Conservation (phyloP, 306 rosid genomes). For the Fragaria ananassa region DNA sequence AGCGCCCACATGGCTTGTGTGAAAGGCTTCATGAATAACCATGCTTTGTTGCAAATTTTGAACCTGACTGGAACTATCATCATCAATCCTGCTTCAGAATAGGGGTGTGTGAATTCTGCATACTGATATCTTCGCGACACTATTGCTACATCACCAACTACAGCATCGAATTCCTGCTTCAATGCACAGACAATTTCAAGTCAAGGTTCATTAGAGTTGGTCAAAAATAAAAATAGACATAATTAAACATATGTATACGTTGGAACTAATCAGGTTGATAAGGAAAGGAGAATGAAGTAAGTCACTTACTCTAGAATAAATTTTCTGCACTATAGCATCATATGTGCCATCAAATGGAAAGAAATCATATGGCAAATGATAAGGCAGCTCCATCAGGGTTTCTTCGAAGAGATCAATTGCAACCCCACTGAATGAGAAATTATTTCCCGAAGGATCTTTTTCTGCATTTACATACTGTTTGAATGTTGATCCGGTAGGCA, state of each 20-base stretch:
- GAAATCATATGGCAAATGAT: slow-evolving; percentile 21
- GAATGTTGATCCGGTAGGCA: slow-evolving; percentile 27
- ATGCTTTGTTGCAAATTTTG: slow-evolving; percentile 20
- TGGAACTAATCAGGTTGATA: background rate
- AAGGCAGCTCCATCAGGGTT: slow-evolving; percentile 28
- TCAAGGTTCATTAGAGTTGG: background rate
- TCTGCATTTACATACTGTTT: slow-evolving; percentile 26
- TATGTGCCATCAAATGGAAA: slow-evolving; percentile 34
- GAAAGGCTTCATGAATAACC: slow-evolving; percentile 48
- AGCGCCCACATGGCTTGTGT: slow-evolving; percentile 45
- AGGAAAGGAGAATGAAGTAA: background rate
- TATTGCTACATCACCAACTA: slow-evolving; percentile 45
- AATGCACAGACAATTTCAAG: background rate
- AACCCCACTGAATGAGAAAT: slow-evolving; percentile 24
- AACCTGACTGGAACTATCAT: slow-evolving; percentile 44
- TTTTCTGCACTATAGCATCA: slow-evolving; percentile 37
- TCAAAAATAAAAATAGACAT: too few species aligned
- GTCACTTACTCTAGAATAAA: slow-evolving; percentile 25
- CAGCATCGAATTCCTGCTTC: slow-evolving; percentile 44
- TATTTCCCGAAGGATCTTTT: slow-evolving; percentile 12
- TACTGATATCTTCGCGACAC: slow-evolving; percentile 21
- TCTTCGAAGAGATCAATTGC: slow-evolving; percentile 35
- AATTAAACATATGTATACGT: too few species aligned
- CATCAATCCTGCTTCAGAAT: slow-evolving; percentile 43
- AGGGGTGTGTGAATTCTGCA: slow-evolving; percentile 47